Conservation (phyloP, 2,329 filamentous ascomycete genomes). For the Clarireedia homoeocarpa region DNA sequence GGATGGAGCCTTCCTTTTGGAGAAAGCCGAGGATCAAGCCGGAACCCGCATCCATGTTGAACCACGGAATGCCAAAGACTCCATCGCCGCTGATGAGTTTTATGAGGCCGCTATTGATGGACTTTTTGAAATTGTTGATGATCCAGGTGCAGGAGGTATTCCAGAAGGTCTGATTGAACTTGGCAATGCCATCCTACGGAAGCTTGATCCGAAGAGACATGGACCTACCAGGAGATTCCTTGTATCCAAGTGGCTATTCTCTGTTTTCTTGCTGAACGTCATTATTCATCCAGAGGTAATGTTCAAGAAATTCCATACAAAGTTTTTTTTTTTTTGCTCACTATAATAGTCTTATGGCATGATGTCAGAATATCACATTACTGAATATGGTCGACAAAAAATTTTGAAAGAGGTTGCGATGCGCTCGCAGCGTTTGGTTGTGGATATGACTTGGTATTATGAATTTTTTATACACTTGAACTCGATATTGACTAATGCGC, state of each 20-base stretch:
- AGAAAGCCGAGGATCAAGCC: constrained; percentile 73
- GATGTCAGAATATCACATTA: constrained; percentile 87
- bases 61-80: constrained; percentile 69
- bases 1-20: constrained; percentile 83
- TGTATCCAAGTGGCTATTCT: constrained; percentile 87
- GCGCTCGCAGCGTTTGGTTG: constrained; percentile 70
- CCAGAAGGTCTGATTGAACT: constrained; percentile 79
- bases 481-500: constrained; percentile 4
- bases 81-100: constrained; percentile 78
- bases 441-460: constrained; percentile 58
- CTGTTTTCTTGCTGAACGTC: constrained; percentile 74
- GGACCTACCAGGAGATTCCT: constrained; percentile 75
- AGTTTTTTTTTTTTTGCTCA: constrained; percentile 12
- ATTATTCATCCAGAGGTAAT: constrained; percentile 81
- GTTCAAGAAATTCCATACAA: constrained; percentile 1
- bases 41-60: constrained; percentile 64
- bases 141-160: constrained; percentile 75
- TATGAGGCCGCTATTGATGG: constrained; percentile 74
- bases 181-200: constrained; percentile 72
- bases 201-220: constrained; percentile 64
- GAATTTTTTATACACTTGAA: constrained; percentile 7
- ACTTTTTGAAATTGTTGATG: constrained; percentile 79
- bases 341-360: constrained; percentile 45
- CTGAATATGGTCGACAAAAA: constrained; percentile 80
- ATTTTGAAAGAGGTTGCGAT: constrained; percentile 73